phyloP scores from a whole-genome alignment of 805 yeast species.

The Metschnikowia rubicola region DNA sequence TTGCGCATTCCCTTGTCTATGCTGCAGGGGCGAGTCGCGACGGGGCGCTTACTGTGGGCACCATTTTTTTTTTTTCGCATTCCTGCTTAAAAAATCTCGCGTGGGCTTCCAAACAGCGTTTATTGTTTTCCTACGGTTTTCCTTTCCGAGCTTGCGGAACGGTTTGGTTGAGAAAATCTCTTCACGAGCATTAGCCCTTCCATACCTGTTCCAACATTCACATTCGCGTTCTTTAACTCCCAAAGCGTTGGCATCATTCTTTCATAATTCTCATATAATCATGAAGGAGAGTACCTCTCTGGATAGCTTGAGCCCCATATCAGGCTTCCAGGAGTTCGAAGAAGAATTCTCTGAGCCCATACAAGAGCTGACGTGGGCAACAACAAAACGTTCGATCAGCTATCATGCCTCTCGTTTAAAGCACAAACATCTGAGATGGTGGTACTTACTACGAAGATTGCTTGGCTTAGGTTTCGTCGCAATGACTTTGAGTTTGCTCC shows the following conservation, averaged over 20 bases:
- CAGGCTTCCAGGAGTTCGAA: conserved; percentile 6
- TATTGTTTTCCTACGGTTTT: neutral
- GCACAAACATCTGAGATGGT: neutral
- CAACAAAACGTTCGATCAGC: neutral
- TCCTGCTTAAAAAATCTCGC: conserved; percentile 3
- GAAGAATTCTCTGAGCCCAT: neutral
- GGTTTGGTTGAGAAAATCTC: neutral
- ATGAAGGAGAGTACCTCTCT: conserved; percentile 3
- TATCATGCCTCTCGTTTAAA: conserved; percentile 1
- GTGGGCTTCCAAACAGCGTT: conserved; percentile 1
- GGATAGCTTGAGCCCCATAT: conserved; percentile 1
- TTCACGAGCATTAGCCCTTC: neutral
- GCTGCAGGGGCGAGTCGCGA: conserved; percentile 1
- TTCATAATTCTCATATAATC: neutral
- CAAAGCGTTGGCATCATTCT: neutral
- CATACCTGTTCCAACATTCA: neutral
- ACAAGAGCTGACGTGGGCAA: conserved; percentile 1
- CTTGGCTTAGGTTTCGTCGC: neutral
- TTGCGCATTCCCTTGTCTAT: no score
- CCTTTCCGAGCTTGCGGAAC: neutral
- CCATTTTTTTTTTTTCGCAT: conserved; percentile 1
- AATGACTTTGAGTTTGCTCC: neutral
- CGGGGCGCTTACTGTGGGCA: neutral
- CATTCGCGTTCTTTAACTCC: neutral
- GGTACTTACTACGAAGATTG: conserved; percentile 6